A percentile compares a stretch with the other conserved stretches of the same genome.
phyloP scores from a whole-genome alignment of 2,329 filamentous ascomycete species.

The Colletotrichum orbiculare region DNA sequence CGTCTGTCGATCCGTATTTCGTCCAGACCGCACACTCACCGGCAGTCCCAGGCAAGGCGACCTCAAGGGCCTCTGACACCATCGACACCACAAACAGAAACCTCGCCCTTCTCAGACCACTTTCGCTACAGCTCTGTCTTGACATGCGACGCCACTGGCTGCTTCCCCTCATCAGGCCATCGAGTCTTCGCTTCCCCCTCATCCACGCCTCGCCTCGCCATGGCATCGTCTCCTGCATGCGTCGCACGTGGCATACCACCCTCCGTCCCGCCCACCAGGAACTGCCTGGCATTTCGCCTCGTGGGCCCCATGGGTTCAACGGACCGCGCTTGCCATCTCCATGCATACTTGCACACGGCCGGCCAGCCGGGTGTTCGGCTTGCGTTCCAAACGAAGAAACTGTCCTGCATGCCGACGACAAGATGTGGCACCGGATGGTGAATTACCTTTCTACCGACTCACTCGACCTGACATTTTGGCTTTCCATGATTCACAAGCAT shows the following conservation, averaged over 20 bases:
- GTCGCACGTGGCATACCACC: slow-evolving; percentile 31
- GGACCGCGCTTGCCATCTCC: slow-evolving; percentile 7
- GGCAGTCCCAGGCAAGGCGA: background rate
- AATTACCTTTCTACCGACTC: slow-evolving; percentile 3
- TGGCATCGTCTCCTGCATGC: slow-evolving; percentile 25
- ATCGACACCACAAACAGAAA: slow-evolving; percentile 5
- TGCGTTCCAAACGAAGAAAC: too few species aligned
- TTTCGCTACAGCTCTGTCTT: slow-evolving; percentile 24
- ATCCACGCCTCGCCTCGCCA: background rate
- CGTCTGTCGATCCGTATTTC: slow-evolving; percentile 27
- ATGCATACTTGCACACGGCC: too few species aligned
- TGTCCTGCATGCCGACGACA: too few species aligned
- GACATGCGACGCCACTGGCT: slow-evolving; percentile 14
- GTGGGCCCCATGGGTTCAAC: slow-evolving; percentile 14
- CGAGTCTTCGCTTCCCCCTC: background rate
- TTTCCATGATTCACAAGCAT: slow-evolving; percentile 4
- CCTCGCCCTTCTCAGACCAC: slow-evolving; percentile 20
- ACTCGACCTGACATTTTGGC: background rate
- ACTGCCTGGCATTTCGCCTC: slow-evolving; percentile 7
- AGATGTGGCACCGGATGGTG: background rate
- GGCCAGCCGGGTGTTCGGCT: too few species aligned
- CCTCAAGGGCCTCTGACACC: slow-evolving; percentile 9
- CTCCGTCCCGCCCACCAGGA: slow-evolving; percentile 15
- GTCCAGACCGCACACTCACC: slow-evolving; percentile 20
- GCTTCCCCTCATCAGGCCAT: slow-evolving; percentile 20